These are phyloP conservation scores for Aspergillus aculeatinus DNA, from an alignment of 2,329 filamentous ascomycete genomes.

Conservation along the genomic window DNA sequence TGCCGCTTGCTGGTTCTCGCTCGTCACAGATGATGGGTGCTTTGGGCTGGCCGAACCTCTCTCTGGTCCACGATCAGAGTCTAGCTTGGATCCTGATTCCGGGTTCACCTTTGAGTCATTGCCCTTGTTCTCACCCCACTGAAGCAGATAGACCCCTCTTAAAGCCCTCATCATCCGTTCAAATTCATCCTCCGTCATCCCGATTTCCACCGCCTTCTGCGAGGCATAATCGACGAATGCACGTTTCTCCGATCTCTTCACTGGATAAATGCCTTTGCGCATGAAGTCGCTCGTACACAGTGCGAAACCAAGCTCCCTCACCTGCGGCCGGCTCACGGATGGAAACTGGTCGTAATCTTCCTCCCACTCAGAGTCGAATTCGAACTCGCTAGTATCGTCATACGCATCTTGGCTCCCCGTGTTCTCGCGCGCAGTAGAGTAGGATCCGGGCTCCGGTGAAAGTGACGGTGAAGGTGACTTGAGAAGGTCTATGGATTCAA, in stretches of 20 bases:
- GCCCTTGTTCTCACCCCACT: neutral
- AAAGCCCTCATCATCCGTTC: neutral
- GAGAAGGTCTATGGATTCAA: neutral
- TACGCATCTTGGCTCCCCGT: neutral
- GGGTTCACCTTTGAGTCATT: neutral
- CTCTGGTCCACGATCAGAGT: neutral
- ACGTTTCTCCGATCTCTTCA: neutral
- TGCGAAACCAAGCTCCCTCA: neutral
- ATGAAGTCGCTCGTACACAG: neutral
- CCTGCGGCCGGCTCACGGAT: neutral
- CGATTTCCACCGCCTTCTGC: neutral
- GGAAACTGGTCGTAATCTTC: neutral
- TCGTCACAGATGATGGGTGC: neutral
- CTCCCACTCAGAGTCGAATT: neutral
- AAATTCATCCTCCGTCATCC: neutral
- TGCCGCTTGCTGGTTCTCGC: neutral
- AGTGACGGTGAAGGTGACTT: neutral
- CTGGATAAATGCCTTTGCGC: neutral
- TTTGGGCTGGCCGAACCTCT: neutral
- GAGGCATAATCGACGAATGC: neutral
- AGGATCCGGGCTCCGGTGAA: neutral
- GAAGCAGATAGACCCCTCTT: neutral
- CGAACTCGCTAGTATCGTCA: neutral
- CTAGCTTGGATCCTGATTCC: neutral
- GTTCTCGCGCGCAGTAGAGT: neutral